A percentile compares a stretch with the other conserved stretches of the same genome.
These are phyloP conservation scores for Dictyostelium capitatum DNA, from an alignment of 78 protist genomes.

Conservation along the genomic window DNA sequence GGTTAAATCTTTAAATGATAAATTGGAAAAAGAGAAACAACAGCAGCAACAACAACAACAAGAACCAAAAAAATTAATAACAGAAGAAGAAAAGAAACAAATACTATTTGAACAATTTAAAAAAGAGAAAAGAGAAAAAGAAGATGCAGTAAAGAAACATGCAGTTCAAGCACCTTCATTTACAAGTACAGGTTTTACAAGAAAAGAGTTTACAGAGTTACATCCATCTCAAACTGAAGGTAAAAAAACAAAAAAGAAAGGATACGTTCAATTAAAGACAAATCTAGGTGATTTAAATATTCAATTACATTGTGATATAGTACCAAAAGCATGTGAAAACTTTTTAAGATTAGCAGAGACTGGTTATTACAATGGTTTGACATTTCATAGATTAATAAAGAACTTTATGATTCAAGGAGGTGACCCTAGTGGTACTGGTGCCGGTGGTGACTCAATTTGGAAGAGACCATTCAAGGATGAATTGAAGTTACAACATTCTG, in stretches of 20 bases:
- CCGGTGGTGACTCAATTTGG: slow-evolving; percentile 91
- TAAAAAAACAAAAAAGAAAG: slow-evolving; percentile 75
- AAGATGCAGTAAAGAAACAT: slow-evolving; percentile 22
- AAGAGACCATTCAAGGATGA: slow-evolving; percentile 86
- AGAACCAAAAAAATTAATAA: slow-evolving; percentile 31
- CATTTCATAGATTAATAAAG: slow-evolving; percentile 91
- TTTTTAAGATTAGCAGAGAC: slow-evolving; percentile 69
- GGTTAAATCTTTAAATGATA: not conserved
- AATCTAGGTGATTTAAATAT: slow-evolving; percentile 87
- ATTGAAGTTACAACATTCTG: slow-evolving; percentile 83
- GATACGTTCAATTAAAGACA: slow-evolving; percentile 83
- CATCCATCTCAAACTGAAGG: slow-evolving; percentile 64
- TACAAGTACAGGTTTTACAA: slow-evolving; percentile 47
- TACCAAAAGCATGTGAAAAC: slow-evolving; percentile 93
- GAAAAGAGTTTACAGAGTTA: not conserved
- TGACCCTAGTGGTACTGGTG: slow-evolving; percentile 92
- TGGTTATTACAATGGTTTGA: slow-evolving; percentile 84
- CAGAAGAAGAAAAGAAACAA: slow-evolving; percentile 39
- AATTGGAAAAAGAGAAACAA: slow-evolving; percentile 42
- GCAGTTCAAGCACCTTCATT: slow-evolving; percentile 73
- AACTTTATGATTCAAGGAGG: slow-evolving; percentile 92
- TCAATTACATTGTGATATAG: slow-evolving; percentile 86
- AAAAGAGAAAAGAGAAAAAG: slow-evolving; percentile 55
- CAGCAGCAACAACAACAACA: slow-evolving; percentile 20
- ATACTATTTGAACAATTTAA: slow-evolving; percentile 45